Percentiles rank a stretch among this genome's conserved stretches.
phyloP scores from a whole-genome alignment of 2,329 filamentous ascomycete genomes.

The Purpureocillium takamizusanense region DNA sequence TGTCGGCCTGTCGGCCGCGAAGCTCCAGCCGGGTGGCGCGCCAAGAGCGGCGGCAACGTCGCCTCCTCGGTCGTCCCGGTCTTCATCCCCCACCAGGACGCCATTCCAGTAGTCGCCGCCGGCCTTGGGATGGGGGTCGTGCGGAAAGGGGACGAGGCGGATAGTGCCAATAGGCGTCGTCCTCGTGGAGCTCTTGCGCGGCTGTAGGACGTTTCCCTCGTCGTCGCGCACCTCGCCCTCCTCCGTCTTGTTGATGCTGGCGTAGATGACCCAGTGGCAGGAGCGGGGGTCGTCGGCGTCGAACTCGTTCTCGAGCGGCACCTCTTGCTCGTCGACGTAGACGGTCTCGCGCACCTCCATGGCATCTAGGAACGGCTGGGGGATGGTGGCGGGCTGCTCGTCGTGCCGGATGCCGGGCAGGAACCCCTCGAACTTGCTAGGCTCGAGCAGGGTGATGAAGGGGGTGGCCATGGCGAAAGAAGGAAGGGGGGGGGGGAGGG shows the following conservation, averaged over 20 bases:
- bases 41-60: neutral
- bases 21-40: slow-evolving; percentile 8
- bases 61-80: neutral
- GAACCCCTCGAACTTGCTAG: slow-evolving; percentile 40
- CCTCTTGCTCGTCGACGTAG: slow-evolving; percentile 50
- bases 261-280: slow-evolving; percentile 86
- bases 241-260: slow-evolving; percentile 43
- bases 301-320: slow-evolving; percentile 60
- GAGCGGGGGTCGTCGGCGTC: slow-evolving; percentile 72
- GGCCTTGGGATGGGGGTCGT: slow-evolving; percentile 51
- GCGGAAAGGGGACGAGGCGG: slow-evolving; percentile 73
- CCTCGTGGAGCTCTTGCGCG: slow-evolving; percentile 33
- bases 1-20: slow-evolving; percentile 32
- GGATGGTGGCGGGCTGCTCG: slow-evolving; percentile 36
- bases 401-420: slow-evolving; percentile 27
- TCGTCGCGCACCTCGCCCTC: slow-evolving; percentile 34
- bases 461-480: slow-evolving; percentile 39
- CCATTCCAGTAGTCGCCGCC: slow-evolving; percentile 41
- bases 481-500: too few relatives aligned
- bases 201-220: slow-evolving; percentile 28
- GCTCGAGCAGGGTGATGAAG: slow-evolving; percentile 38
- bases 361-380: slow-evolving; percentile 50
- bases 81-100: slow-evolving; percentile 20
- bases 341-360: slow-evolving; percentile 54
- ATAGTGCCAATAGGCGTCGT: slow-evolving; percentile 60